These are phyloP conservation scores for Vitis hybrid DNA, from an alignment of 177 flowering plant genomes.

Conservation along the genomic window DNA sequence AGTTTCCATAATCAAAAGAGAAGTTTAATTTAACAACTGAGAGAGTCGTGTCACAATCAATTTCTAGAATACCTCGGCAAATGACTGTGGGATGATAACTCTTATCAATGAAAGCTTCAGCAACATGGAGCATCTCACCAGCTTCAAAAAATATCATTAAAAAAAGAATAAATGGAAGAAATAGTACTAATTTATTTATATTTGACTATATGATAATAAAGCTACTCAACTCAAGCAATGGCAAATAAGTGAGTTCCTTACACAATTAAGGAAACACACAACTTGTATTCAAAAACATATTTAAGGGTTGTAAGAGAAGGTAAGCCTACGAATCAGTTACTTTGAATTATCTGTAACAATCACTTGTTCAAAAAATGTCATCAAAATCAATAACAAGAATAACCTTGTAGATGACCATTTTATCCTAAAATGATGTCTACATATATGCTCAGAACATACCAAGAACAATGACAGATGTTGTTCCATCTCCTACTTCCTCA, in stretches of 20 bases:
- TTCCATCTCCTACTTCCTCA: slow-evolving; percentile 99
- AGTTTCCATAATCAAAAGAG: neutral
- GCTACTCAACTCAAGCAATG: neutral
- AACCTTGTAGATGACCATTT: neutral
- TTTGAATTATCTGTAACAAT: neutral
- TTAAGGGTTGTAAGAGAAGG: neutral
- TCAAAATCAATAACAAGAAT: neutral
- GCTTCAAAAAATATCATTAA: slow-evolving; percentile 35
- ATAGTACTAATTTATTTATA: neutral
- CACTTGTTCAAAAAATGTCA: neutral
- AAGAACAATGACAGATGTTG: slow-evolving; percentile 93
- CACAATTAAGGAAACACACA: neutral
- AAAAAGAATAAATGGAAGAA: neutral
- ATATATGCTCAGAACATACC: slow-evolving; percentile 44
- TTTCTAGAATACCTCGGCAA: slow-evolving; percentile 64
- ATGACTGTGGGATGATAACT: slow-evolving; percentile 89
- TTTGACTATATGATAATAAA: neutral
- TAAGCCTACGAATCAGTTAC: neutral
- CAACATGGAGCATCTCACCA: slow-evolving; percentile 99
- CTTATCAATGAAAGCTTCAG: slow-evolving; percentile 89
- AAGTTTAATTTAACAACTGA: neutral
- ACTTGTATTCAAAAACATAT: neutral
- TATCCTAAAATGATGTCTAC: neutral
- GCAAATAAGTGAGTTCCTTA: neutral
- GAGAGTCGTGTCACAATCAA: neutral